Evolutionary conservation across 306 rosid genomes (phyloP), one percentile per base, ranked within the genome.

Genomic region (Hippophae gyantsensis): DNA sequence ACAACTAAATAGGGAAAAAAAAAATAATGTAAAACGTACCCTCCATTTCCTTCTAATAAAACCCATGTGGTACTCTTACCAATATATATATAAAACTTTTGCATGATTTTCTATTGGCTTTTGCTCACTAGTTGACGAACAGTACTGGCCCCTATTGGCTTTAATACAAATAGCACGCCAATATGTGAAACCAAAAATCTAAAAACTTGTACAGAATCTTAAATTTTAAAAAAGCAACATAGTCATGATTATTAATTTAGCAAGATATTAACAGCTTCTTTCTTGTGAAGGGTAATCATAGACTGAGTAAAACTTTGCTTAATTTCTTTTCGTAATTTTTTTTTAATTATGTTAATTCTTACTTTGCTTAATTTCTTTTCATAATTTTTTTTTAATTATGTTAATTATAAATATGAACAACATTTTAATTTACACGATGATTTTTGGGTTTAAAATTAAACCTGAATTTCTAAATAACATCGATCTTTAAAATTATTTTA

Each of bases 1-100:
- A 49, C 14, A 49, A 49, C n/a, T 49, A 11, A 12, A 49, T 13
- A 49, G 53, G 18, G 18, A 1, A 18, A 18, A 18, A 6, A 49
- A 12, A 23, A 49, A 49, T 23, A 49, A 49, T 23, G n/a, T 49
- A 49, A 49, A 49, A 49, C n/a, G 27, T 43, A 92, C 98, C 98
- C 83, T 80, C 76, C 93, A 92, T 87, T 74, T 87, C 93, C 42
- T 81, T 78, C 82, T 87, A 95, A 56, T 83, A 87, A 80, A 92
- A 87, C 2, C 85, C 87, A 52, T 85, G 93, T 0, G 92, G 92
- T 64, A 85, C 78, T 57, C 89, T 18, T 74, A 38, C 89, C 87
- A 13, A 85, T 48, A 57, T 81, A 80, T 44, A 85, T 81, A 80
- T 44, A 85, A 70, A 56, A 92, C 89, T 1, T 72, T 75, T 46